These are phyloP conservation scores for Mucor circinelloides DNA, from an alignment of 371 early-diverging fungal species.

Conservation along the genomic window DNA sequence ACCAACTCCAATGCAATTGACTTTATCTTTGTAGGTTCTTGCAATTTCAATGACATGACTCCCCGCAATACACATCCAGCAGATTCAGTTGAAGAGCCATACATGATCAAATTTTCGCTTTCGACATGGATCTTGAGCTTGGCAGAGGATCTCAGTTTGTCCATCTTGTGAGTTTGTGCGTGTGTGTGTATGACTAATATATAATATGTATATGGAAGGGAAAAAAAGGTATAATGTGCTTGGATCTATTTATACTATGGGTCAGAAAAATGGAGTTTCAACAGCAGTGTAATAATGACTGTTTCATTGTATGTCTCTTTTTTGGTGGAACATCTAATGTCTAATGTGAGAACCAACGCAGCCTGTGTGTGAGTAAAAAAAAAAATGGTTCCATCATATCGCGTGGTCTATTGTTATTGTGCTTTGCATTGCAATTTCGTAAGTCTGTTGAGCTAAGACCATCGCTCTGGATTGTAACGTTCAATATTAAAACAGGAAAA, in stretches of 20 bases:
- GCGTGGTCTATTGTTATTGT: neutral
- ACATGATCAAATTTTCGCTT: conserved; percentile 41
- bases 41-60: conserved; percentile 27
- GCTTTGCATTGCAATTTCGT: neutral
- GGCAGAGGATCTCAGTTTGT: conserved; percentile 11
- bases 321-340: neutral
- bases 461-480: neutral
- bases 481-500: neutral
- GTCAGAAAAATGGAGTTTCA: neutral
- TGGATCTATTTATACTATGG: neutral
- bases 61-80: conserved; percentile 52
- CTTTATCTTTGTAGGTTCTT: conserved; percentile 42
- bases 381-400: neutral
- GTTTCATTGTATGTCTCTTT: neutral
- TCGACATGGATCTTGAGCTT: conserved; percentile 39
- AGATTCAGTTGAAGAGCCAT: conserved; percentile 43
- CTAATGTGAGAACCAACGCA: neutral
- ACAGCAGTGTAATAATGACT: neutral
- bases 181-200: neutral
- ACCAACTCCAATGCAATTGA: conserved; percentile 33
- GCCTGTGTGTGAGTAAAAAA: neutral
- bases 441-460: neutral
- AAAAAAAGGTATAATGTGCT: neutral
- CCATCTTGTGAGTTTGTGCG: conserved; percentile 4
- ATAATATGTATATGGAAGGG: neutral